phyloP scores from a whole-genome alignment of 306 rosid genomes.

The Mucuna pruriens region DNA sequence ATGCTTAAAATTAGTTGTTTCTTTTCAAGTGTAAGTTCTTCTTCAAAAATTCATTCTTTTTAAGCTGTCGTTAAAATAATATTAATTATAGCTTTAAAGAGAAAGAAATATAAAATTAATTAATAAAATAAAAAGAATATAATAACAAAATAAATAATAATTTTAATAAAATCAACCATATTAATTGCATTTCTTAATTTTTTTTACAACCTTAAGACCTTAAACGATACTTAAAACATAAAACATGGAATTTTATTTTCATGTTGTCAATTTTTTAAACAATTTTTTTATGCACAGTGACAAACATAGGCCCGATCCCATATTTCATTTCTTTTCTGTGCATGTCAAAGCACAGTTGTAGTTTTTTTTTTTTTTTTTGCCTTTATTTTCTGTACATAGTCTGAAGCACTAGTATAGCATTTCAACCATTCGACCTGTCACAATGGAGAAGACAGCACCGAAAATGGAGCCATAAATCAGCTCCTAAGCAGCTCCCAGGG shows the following conservation, averaged over 20 bases:
- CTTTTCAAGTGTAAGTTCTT: neutral
- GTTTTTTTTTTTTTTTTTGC: neutral
- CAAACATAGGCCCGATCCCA: neutral
- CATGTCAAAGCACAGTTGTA: neutral
- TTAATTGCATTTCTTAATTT: no score
- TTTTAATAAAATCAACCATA: no score
- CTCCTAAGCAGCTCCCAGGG: conserved; percentile 67
- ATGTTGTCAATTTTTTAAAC: neutral
- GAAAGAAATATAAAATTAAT: no score
- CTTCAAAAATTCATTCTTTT: no score
- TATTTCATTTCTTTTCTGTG: neutral
- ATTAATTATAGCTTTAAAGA: no score
- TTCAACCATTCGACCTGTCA: neutral
- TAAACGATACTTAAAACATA: neutral
- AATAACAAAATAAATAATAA: no score
- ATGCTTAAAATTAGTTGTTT: no score
- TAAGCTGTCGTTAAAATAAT: no score
- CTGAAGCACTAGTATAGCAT: conserved; percentile 8
- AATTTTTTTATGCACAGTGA: neutral
- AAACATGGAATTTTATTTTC: neutral
- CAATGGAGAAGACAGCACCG: neutral
- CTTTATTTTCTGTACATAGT: neutral
- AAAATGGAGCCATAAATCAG: conserved; percentile 9
- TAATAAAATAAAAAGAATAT: no score
- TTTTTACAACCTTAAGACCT: neutral